A percentile compares a stretch with the other conserved stretches of the same genome.
Conservation (phyloP, 805 yeast genomes). For the Hanseniaspora lindneri region DNA sequence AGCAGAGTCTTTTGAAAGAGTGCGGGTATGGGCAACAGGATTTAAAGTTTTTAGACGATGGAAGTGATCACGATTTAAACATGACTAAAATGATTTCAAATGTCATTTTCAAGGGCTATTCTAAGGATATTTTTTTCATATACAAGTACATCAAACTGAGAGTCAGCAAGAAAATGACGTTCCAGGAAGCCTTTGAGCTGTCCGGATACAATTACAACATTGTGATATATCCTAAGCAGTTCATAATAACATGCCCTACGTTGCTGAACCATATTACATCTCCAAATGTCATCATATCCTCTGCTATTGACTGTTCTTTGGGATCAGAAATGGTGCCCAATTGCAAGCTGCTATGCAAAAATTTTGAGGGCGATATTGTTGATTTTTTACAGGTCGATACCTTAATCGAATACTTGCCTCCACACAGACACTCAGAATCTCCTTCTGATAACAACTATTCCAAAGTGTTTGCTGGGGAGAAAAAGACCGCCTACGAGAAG, state of each 20-base stretch:
- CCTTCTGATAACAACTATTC: conserved; percentile 33
- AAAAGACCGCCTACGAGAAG: conserved; percentile 69
- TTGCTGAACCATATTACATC: conserved; percentile 81
- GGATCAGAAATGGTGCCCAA: conserved; percentile 57
- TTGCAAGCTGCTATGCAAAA: conserved; percentile 48
- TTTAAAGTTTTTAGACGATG: conserved; percentile 20
- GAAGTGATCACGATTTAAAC: conserved; percentile 29
- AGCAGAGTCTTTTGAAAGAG: conserved; percentile 47
- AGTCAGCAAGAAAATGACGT: conserved; percentile 71
- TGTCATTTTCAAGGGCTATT: conserved; percentile 66
- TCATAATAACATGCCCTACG: conserved; percentile 47
- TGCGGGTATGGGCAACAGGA: conserved; percentile 26
- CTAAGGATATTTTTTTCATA: conserved; percentile 72
- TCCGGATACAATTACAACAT: conserved; percentile 74
- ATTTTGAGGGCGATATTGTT: conserved; percentile 50
- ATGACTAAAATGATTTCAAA: conserved; percentile 61
- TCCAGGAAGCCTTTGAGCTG: conserved; percentile 79
- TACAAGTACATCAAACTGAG: conserved; percentile 58
- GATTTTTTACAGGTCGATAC: conserved; percentile 35
- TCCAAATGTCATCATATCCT: conserved; percentile 80
- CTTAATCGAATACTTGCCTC: conserved; percentile 21
- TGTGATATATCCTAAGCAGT: conserved; percentile 67
- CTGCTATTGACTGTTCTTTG: conserved; percentile 78
- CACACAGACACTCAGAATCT: conserved; percentile 32
- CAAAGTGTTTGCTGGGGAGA: conserved; percentile 30